Evolutionary conservation across 192 early-diverging fungal species (phyloP).

Genomic region (Backusella sp.): DNA sequence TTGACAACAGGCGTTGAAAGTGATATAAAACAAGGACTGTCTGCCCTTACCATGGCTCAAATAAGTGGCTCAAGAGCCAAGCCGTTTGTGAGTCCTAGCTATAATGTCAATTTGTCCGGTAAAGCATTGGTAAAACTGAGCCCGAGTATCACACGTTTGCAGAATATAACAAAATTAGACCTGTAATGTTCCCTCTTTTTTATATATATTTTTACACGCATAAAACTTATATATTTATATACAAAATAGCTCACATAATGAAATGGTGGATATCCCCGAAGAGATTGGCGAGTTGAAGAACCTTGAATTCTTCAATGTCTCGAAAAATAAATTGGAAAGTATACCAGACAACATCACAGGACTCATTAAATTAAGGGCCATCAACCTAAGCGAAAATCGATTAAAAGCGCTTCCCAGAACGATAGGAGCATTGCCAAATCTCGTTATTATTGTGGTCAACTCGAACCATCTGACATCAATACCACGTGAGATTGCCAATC

Average conservation of each 20-base stretch:
- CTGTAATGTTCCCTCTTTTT: slow-evolving; percentile 53
- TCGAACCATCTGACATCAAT: slow-evolving; percentile 61
- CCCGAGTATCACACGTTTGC: slow-evolving; percentile 66
- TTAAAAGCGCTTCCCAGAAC: slow-evolving; percentile 59
- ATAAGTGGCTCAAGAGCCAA: neutral
- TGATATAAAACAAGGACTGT: slow-evolving; percentile 12
- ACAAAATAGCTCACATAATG: slow-evolving; percentile 68
- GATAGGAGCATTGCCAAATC: slow-evolving; percentile 59
- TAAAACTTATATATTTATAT: slow-evolving; percentile 1
- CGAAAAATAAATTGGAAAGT: slow-evolving; percentile 58
- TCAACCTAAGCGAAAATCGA: slow-evolving; percentile 65
- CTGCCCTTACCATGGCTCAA: slow-evolving; percentile 17
- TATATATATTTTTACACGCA: neutral
- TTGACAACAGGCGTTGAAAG: neutral
- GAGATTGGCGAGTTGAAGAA: slow-evolving; percentile 74
- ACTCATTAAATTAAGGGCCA: slow-evolving; percentile 64
- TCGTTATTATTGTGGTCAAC: slow-evolving; percentile 61
- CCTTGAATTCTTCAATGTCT: slow-evolving; percentile 58
- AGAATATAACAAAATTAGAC: slow-evolving; percentile 61
- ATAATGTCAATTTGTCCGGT: slow-evolving; percentile 55
- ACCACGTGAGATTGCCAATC: slow-evolving; percentile 64
- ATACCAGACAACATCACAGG: slow-evolving; percentile 70
- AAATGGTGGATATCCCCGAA: slow-evolving; percentile 59
- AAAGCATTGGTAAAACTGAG: slow-evolving; percentile 57
- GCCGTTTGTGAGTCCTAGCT: neutral